phyloP scores from a whole-genome alignment of 257 asterid species.

The Haberlea rhodopensis region DNA sequence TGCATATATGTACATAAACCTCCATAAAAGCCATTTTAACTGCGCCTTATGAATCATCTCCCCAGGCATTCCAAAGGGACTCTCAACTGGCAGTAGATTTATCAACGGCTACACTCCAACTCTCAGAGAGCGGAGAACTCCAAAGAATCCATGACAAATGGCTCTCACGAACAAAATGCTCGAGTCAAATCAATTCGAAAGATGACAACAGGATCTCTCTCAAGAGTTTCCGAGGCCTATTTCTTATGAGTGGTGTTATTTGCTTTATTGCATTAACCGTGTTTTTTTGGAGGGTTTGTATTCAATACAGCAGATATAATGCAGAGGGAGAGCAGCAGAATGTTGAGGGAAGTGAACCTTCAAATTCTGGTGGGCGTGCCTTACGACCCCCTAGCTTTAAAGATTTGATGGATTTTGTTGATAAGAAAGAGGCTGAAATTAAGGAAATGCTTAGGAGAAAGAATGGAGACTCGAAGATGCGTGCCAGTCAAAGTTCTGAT shows the following conservation, averaged over 20 bases:
- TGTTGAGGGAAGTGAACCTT: conserved; percentile 38
- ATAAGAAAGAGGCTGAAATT: conserved; percentile 64
- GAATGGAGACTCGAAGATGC: conserved; percentile 39
- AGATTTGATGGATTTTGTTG: conserved; percentile 58
- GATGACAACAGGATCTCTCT: conserved; percentile 67
- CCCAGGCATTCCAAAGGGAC: conserved; percentile 79
- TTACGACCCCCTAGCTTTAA: conserved; percentile 50
- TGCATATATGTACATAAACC: too few species aligned
- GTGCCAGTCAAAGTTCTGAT: conserved; percentile 33
- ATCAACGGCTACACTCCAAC: conserved; percentile 81
- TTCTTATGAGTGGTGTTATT: conserved; percentile 68
- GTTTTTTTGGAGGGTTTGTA: conserved; percentile 53
- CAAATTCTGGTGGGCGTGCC: conserved; percentile 35
- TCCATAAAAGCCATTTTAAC: not conserved
- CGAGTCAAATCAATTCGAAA: conserved; percentile 38
- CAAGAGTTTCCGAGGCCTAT: conserved; percentile 92
- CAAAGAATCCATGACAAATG: conserved; percentile 83
- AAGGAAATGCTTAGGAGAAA: conserved; percentile 59
- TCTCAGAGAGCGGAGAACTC: conserved; percentile 86
- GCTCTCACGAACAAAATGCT: conserved; percentile 49
- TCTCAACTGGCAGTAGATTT: conserved; percentile 72
- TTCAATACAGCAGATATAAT: conserved; percentile 56
- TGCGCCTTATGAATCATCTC: not conserved
- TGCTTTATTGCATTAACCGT: conserved; percentile 46
- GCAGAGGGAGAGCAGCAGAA: conserved; percentile 39